phyloP scores from a whole-genome alignment of 768 basidiomycete genomes.

The Collybia sordida region DNA sequence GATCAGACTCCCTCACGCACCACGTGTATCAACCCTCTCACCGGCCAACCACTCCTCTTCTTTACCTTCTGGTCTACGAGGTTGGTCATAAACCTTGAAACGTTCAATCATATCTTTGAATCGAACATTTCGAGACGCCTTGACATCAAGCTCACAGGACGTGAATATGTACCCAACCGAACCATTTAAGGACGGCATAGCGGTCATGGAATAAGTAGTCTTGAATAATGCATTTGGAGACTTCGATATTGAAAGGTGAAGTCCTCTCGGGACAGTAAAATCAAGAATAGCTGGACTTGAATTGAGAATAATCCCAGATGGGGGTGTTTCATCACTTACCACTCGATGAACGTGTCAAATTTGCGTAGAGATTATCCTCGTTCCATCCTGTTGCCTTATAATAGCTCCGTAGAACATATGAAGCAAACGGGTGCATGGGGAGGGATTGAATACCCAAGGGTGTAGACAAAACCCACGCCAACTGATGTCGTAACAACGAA shows the following conservation, averaged over 20 bases:
- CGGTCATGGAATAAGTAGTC: slow-evolving; percentile 90
- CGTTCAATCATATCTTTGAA: slow-evolving; percentile 91
- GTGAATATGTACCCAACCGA: slow-evolving; percentile 93
- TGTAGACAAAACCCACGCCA: too few relatives aligned
- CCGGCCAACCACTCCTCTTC: slow-evolving; percentile 85
- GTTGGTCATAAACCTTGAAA: slow-evolving; percentile 82
- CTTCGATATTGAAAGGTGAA: slow-evolving; percentile 81
- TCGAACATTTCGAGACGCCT: slow-evolving; percentile 65
- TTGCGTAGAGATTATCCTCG: slow-evolving; percentile 91
- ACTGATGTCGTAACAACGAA: too few relatives aligned
- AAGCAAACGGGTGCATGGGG: slow-evolving; percentile 83
- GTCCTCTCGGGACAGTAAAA: slow-evolving; percentile 81
- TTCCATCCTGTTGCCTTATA: slow-evolving; percentile 96
- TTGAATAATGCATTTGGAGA: slow-evolving; percentile 87
- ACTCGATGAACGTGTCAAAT: slow-evolving; percentile 85
- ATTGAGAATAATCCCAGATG: slow-evolving; percentile 6
- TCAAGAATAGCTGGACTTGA: slow-evolving; percentile 75
- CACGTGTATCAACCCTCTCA: slow-evolving; percentile 70
- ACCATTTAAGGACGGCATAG: slow-evolving; percentile 89
- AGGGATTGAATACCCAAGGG: not conserved
- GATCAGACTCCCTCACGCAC: slow-evolving; percentile 39
- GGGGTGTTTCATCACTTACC: slow-evolving; percentile 44
- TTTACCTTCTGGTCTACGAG: slow-evolving; percentile 73
- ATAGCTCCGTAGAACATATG: slow-evolving; percentile 86
- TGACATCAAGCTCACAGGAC: slow-evolving; percentile 77